Base-by-base conservation (phyloP, 371 early-diverging fungal genomes). In the Zancudomyces culisetae region DNA sequence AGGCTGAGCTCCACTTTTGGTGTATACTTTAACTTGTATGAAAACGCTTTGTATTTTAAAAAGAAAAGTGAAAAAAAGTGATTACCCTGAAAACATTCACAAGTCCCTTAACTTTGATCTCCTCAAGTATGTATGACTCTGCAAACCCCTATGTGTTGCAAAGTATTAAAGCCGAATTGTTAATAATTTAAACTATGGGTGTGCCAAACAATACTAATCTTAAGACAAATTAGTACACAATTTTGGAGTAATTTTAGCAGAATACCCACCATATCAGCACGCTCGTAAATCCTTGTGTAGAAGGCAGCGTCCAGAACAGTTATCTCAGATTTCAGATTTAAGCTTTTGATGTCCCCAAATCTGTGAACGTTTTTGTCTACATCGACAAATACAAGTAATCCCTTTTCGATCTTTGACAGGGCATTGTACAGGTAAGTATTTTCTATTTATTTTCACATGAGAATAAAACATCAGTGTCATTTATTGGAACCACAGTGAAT, bases 71-170 rank as follows among this genome's bases (percentile, higher is more conserved):
- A 43, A 43, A 56, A 45, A 49, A 51, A 42, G 45, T 55, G 53
- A 64, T 45, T 55, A 77, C 72, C 52, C 68, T 62, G 27, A 77
- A 57, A 29, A 79, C 60, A 18, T 49, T 59, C 4, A 69, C 60
- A 19, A 78, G 60, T 41, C 61, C 55, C 52, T 66, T 73, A 22
- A 72, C 68, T 1, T 64, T 54, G 27, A 79, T 64, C 20, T 80
- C 79, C 10, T 63, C 72, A n/a, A 62, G 57, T 72, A 80, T 80
- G 65, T 71, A 80, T 1, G 74, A 72, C 55, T 80, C 80, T 20
- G 72, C 78, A 53, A 79, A 76, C 1, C 80, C 79, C 70, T 73
- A 59, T 24, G 3, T 27, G n/a, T n/a, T n/a, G n/a, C n/a, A n/a
- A n/a, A n/a, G n/a, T n/a, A n/a, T n/a, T n/a, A n/a, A n/a, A n/a